Evolutionary conservation across 2,329 filamentous ascomycete species (phyloP), one percentile per base, ranked within the genome.

Genomic region (Lasiodiplodia theobromae): DNA sequence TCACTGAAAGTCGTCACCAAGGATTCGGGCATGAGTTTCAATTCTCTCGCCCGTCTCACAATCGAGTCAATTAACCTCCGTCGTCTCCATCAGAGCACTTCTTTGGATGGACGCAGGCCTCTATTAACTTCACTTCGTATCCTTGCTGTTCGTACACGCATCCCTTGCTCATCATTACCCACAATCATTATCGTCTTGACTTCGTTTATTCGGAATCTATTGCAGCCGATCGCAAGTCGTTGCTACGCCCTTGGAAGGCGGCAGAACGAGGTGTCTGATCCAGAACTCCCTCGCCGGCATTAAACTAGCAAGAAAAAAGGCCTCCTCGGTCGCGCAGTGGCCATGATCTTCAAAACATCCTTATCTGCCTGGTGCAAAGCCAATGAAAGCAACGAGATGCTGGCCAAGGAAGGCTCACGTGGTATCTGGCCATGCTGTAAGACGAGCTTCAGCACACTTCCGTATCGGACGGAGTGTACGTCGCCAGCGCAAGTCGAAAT

Each of bases 131-230:
- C 60, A 52, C 60, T 38, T 10, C n/a, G n/a, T 18, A 52, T 64
- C 34, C 40, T 63, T n/a, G 31, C 60, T 64, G 16, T 18, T 64
- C 28, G 47, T 64, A 64, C 60, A 64, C 44, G 18, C 25, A 31
- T 21, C 8, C 21, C 10, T 57, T 28, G 14, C 37, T 25, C 37
- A n/a, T 47, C 28, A 28, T 37, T 12, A 11, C 31, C 18, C 31
- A 7, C 44, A 12, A 31, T 53, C 60, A 52, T 64, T 16, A 64
- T 49, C 47, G 52, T 64, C 44, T 53, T 52, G 44, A 53, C 58
- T 49, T 64, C 60, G 60, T 64, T 49, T 52, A 64, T 64, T 64
- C 21, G 58, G 47, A 64, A 64, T 64, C 60, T 64, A 64, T 64
- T 16, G 40, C 47, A 64, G 34, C 52, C 47, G 44, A n/a, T 47